phyloP scores from a whole-genome alignment of 768 basidiomycete species.

The Suillus sp. region DNA sequence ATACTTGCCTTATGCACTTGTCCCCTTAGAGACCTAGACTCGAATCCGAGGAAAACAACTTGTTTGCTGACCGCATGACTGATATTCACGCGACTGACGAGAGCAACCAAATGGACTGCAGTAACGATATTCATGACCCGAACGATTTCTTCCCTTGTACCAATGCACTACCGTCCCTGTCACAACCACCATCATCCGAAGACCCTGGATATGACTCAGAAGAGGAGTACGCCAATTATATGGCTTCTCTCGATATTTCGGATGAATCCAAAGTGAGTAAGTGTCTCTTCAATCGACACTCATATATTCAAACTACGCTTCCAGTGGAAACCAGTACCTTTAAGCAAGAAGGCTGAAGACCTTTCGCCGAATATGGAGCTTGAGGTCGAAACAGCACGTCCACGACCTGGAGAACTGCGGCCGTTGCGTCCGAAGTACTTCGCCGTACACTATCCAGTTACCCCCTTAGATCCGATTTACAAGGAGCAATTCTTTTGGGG shows the following conservation, averaged over 20 bases:
- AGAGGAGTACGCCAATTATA: conserved; percentile 24
- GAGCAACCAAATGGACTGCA: background rate
- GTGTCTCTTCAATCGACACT: background rate
- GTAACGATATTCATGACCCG: background rate
- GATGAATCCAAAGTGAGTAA: conserved; percentile 34
- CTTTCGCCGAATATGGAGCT: conserved; percentile 22
- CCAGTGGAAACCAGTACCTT: conserved; percentile 31
- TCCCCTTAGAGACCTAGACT: conserved; percentile 26
- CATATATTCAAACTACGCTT: background rate
- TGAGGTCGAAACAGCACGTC: conserved; percentile 8
- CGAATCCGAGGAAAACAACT: background rate
- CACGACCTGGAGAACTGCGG: conserved; percentile 1
- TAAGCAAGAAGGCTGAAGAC: conserved; percentile 35
- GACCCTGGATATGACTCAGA: conserved; percentile 19
- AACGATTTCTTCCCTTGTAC: background rate
- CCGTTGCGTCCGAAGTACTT: conserved; percentile 18
- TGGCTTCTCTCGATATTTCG: conserved; percentile 33
- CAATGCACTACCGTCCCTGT: background rate
- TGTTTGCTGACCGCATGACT: background rate
- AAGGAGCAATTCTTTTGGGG: conserved; percentile 21
- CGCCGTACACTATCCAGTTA: conserved; percentile 23
- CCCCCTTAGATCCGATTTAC: conserved; percentile 23
- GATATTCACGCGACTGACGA: background rate
- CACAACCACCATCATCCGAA: conserved; percentile 2
- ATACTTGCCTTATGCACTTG: background rate